Evolutionary conservation across 2,329 filamentous ascomycete species (phyloP), one percentile per base, ranked within the genome.

Genomic region (Cercospora sojina): DNA sequence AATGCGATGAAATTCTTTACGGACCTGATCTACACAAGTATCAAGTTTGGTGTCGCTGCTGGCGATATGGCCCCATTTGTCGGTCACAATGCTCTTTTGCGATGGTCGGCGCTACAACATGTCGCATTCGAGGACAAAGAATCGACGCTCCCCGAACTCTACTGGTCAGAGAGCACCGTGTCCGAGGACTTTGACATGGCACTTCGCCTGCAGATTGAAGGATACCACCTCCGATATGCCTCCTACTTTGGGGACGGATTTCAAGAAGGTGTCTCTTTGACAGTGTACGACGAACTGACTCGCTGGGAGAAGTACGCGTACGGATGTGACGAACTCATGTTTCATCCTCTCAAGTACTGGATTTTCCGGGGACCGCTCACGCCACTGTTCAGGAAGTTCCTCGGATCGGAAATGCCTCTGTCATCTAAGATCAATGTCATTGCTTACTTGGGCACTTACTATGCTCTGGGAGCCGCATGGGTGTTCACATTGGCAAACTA

Each of bases 151-250:
- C 83, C 87, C 70, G 85, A 87, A 13, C 87, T 88, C 71, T 91
- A 87, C 79, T 92, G 90, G 90, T 91, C 89, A 7, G 90, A 92
- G 75, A 84, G 83, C 4, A 89, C 90, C 72, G 90, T 93, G 0
- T 92, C 90, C 0, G 90, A 93, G 68, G 90, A 93, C 73, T 92
- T 92, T 63, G 90, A 92, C 68, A 90, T 92, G 79, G 85, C 88
- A 10, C 83, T 93, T 0, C 88, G 90, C 38, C 83, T 92, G 4
- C 90, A 93, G 77, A 87, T 86, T 69, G 81, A 81, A 18, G 89
- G 89, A 25, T 91, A 90, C 76, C 83, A 87, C 38, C 86, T 91
- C 55, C 88, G 90, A 12, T 82, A 92, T 0, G 90, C 86, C 10
- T 85, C 88, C 0, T 92, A 91, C 79, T 86, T 88, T 62, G 85